These are phyloP conservation scores for Gymnopus androsaceus DNA, from an alignment of 1,284 basidiomycete genomes.

Conservation along the genomic window DNA sequence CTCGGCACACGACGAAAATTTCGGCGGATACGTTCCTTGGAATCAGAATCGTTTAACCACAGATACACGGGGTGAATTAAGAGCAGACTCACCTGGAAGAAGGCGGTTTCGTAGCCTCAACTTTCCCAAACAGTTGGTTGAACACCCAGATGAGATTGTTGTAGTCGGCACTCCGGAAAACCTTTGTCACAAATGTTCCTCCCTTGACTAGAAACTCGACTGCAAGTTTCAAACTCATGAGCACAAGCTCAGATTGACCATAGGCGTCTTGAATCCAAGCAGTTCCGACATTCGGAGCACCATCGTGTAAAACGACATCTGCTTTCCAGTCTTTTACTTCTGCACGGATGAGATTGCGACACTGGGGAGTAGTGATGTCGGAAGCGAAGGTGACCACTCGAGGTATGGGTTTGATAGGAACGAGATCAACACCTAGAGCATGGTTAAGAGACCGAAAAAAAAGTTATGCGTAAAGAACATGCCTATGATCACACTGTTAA, in stretches of 20 bases:
- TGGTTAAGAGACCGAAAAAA: conserved; percentile 14
- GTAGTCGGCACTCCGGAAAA: conserved; percentile 98
- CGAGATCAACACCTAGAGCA: conserved; percentile 84
- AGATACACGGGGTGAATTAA: conserved; percentile 1
- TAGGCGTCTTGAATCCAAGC: conserved; percentile 99
- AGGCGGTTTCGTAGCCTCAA: conserved; percentile 98
- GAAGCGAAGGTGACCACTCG: conserved; percentile 90
- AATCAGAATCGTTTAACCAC: conserved; percentile 1
- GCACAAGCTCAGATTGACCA: conserved; percentile 94
- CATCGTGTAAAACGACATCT: conserved; percentile 99
- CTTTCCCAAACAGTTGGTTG: conserved; percentile 92
- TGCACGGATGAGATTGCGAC: conserved; percentile 83
- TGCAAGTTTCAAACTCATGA: conserved; percentile 95
- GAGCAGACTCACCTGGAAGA: conserved; percentile 76
- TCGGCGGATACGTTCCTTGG: conserved; percentile 98
- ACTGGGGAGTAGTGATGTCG: conserved; percentile 94
- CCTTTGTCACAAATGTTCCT: conserved; percentile 97
- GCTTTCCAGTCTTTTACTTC: conserved; percentile 99
- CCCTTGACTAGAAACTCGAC: conserved; percentile 95
- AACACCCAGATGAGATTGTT: conserved; percentile 99
- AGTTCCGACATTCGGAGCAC: conserved; percentile 98
- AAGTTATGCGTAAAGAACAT: conserved; percentile 29
- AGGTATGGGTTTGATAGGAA: conserved; percentile 95
- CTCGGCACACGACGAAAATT: conserved; percentile 98
- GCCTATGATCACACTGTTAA: conserved; percentile 94